Base-by-base conservation (phyloP, 257 asterid genomes). In the Solanum lignicaule region DNA sequence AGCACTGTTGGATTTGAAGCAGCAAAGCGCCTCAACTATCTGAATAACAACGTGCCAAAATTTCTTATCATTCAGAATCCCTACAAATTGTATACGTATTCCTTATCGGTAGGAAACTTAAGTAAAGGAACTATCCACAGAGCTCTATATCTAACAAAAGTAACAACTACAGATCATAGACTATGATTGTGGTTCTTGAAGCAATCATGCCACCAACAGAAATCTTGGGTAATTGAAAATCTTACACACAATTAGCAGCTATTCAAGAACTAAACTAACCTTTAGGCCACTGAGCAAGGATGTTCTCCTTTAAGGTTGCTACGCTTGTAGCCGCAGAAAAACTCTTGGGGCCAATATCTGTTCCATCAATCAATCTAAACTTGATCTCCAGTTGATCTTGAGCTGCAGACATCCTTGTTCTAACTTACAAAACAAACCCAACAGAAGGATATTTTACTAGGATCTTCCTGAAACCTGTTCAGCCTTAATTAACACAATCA, bases 261-360 rank as follows among this genome's bases (percentile, higher is more conserved):
- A 48, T 27, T 82, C 41, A 82, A 31, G 62, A n/a, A 82, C 72
- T 66, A 36, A 81, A 88, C 91, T 82, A 90, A 95, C 99, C 99
- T 94, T 94, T 94, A 86, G 99, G 99, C 99, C 98, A 95, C 76
- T 93, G 98, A 90, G 98, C 93, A 85, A 95, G 92, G 86, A 96
- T 91, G 89, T 91, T 95, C 92, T 94, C 99, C 92, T 96, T 96
- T 95, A 96, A 94, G 87, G 92, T 92, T 18, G 94, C 92, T 55
- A 96, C 93, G 90, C 92, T 95, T n/a, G 98, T 91, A 41, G 98
- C 93, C 65, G 87, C 90, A 2, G 98, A 93, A 38, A 92, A 96
- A 85, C 90, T 92, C 90, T 89, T 94, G 9, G 98, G 98, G 71
- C 99, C 98, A 12, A 96, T 96, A 86, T 96, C 98, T 3, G 98